Evolutionary conservation across 495 filamentous ascomycete species (phyloP).

Genomic region (Talaromyces nanjingensis): DNA sequence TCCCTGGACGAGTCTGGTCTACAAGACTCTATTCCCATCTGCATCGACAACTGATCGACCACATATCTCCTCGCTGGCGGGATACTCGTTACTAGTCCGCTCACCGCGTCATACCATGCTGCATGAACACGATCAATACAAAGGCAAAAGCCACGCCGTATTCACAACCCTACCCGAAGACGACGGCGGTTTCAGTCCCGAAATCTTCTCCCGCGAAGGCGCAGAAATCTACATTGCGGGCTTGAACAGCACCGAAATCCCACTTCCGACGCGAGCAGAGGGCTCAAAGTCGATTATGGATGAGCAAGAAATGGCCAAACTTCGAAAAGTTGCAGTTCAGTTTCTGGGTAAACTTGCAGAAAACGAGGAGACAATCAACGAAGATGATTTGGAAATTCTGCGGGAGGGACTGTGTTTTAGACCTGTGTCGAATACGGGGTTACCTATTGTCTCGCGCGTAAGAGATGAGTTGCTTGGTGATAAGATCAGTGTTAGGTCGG

Average conservation of each 20-base stretch:
- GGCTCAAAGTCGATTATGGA: conserved; percentile 40
- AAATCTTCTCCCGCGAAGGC: conserved; percentile 60
- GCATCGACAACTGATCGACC: conserved; percentile 37
- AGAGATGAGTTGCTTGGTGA: conserved; percentile 46
- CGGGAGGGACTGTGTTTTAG: conserved; percentile 66
- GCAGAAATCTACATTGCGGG: conserved; percentile 71
- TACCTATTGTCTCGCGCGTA: conserved; percentile 54
- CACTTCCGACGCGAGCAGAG: conserved; percentile 47
- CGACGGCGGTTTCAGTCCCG: conserved; percentile 51
- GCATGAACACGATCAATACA: conserved; percentile 19
- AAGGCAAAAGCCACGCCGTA: conserved; percentile 55
- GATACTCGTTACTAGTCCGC: conserved; percentile 61
- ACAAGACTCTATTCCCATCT: conserved; percentile 54
- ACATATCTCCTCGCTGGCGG: conserved; percentile 57
- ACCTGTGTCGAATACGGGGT: conserved; percentile 55
- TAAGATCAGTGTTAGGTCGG: conserved; percentile 9
- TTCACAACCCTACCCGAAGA: conserved; percentile 49
- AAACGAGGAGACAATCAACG: conserved; percentile 14
- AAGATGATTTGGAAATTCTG: conserved; percentile 54
- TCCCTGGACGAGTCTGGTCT: conserved; percentile 60
- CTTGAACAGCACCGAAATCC: conserved; percentile 52
- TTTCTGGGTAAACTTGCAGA: conserved; percentile 41
- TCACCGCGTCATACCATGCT: conserved; percentile 46
- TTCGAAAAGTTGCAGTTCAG: conserved; percentile 47
- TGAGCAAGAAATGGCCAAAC: conserved; percentile 34